These are phyloP conservation scores for Quillaja saponaria DNA, from an alignment of 306 rosid species.

Conservation along the genomic window DNA sequence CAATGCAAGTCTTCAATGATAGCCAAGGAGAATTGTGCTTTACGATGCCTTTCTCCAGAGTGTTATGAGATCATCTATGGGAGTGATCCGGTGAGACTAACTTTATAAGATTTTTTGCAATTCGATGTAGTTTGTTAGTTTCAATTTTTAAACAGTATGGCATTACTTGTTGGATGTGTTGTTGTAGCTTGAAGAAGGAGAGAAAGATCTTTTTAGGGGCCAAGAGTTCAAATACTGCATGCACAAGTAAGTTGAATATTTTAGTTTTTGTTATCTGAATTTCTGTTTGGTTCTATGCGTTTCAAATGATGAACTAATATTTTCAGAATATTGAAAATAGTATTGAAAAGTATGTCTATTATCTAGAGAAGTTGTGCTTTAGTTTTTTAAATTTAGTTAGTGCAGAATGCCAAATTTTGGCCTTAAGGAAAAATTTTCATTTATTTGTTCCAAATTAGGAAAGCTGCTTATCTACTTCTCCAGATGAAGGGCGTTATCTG, in stretches of 20 bases:
- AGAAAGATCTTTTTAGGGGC: slow-evolving; percentile 73
- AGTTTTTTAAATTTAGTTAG: neutral
- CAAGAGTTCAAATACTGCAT: slow-evolving; percentile 87
- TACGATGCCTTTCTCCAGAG: slow-evolving; percentile 79
- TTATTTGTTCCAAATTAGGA: too few species aligned
- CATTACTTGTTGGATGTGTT: slow-evolving; percentile 17
- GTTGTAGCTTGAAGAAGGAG: slow-evolving; percentile 94
- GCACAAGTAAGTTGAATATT: slow-evolving; percentile 63
- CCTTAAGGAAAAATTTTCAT: too few species aligned
- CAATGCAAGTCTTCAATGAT: slow-evolving; percentile 65
- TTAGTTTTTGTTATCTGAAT: slow-evolving; percentile 13
- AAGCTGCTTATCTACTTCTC: too few species aligned
- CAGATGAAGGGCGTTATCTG: too few species aligned
- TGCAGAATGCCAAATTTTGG: too few species aligned
- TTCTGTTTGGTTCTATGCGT: too few species aligned
- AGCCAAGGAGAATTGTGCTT: slow-evolving; percentile 88
- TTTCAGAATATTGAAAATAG: slow-evolving; percentile 12
- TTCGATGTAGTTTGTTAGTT: slow-evolving; percentile 1
- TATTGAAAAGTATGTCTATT: neutral
- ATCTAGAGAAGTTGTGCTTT: slow-evolving; percentile 13
- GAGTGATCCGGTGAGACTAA: slow-evolving; percentile 78
- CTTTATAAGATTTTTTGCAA: slow-evolving; percentile 7
- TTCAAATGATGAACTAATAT: too few species aligned
- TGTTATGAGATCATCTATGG: slow-evolving; percentile 77
- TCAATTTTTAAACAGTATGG: slow-evolving; percentile 7